Percentiles rank a stretch among this genome's conserved stretches.
These are phyloP conservation scores for Aspergillus sp. DNA, from an alignment of 2,329 filamentous ascomycete species.

Conservation along the genomic window DNA sequence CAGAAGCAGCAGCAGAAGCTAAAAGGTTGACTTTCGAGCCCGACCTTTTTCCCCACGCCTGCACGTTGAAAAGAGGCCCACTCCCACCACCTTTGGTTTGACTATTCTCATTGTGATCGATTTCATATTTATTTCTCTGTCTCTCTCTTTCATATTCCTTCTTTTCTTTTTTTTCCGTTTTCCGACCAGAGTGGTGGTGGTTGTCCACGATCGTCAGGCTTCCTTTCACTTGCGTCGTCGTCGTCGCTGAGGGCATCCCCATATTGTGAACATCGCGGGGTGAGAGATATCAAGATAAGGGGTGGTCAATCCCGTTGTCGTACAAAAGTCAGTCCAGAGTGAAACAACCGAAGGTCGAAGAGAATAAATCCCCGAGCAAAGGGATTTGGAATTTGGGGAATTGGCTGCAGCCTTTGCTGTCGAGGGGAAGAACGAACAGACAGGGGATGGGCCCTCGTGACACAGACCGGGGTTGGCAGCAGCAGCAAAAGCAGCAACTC, in stretches of 20 bases:
- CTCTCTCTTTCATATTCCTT: neutral
- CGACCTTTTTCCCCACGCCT: constrained; percentile 17
- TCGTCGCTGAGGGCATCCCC: neutral
- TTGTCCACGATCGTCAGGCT: neutral
- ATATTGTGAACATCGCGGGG: neutral
- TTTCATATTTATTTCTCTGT: neutral
- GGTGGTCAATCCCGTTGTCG: constrained; percentile 2
- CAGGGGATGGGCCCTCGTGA: constrained; percentile 9
- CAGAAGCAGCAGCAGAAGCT: neutral
- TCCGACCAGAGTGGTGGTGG: neutral
- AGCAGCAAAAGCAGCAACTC: neutral
- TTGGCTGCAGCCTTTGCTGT: constrained; percentile 6
- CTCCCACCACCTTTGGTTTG: constrained; percentile 18
- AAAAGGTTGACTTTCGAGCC: constrained; percentile 15
- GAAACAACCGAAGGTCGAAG: neutral
- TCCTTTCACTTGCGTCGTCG: neutral
- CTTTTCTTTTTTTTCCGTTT: neutral
- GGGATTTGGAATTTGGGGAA: constrained; percentile 3
- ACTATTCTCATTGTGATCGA: constrained; percentile 11
- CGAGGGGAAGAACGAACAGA: constrained; percentile 5
- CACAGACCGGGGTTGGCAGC: constrained; percentile 6
- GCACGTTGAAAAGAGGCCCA: constrained; percentile 24
- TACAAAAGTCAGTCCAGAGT: constrained; percentile 4
- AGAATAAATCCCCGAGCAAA: constrained; percentile 5
- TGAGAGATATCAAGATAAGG: neutral